phyloP scores from a whole-genome alignment of 257 asterid genomes.

The Fraxinus cuspidata region DNA sequence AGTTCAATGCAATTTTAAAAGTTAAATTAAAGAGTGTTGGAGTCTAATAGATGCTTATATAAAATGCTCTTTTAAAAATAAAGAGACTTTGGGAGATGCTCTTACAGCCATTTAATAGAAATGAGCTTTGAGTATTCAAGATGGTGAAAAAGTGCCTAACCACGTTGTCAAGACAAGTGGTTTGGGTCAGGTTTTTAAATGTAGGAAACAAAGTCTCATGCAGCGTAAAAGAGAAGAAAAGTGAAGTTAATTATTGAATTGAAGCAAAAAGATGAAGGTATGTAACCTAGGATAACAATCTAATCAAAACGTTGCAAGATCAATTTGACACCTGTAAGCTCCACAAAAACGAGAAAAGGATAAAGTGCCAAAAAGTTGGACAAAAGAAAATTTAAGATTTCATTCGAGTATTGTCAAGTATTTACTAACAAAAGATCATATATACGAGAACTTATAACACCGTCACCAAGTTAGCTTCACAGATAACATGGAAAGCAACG shows the following conservation, averaged over 20 bases:
- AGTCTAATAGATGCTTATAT: neutral
- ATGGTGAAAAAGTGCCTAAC: neutral
- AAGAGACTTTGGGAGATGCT: neutral
- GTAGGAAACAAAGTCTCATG: neutral
- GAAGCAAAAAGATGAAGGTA: neutral
- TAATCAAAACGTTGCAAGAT: neutral
- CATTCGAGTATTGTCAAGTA: neutral
- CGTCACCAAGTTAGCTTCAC: neutral
- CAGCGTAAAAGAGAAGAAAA: neutral
- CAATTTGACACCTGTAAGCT: neutral
- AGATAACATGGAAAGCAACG: constrained; percentile 6
- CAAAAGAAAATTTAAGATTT: constrained; percentile 1
- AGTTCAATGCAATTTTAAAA: too few relatives aligned
- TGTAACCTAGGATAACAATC: neutral
- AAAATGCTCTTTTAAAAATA: neutral
- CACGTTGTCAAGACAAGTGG: neutral
- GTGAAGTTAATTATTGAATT: neutral
- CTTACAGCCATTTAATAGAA: neutral
- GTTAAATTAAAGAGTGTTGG: neutral
- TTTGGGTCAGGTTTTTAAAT: neutral
- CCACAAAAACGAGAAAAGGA: constrained; percentile 1
- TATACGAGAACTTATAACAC: neutral
- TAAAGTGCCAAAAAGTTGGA: constrained; percentile 1
- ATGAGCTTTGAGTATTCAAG: neutral
- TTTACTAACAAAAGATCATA: neutral